A percentile compares a stretch with the other conserved stretches of the same genome.
phyloP scores from a whole-genome alignment of 768 basidiomycete species.

The Lyophyllum shimeji region DNA sequence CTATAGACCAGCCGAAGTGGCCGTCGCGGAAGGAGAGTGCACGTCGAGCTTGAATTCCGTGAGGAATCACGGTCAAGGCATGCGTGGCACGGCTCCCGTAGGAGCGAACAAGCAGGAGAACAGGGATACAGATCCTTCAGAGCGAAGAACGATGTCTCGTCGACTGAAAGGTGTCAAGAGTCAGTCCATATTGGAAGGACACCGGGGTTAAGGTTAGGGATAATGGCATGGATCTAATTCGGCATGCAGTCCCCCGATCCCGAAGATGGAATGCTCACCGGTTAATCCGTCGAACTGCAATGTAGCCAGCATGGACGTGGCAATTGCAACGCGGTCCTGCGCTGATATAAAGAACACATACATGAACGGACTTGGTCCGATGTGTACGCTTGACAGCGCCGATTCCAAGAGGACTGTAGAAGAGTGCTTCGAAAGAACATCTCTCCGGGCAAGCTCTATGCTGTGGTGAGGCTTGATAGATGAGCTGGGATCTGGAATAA shows the following conservation, averaged over 20 bases:
- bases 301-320: slow-evolving; percentile 30
- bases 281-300: slow-evolving; percentile 50
- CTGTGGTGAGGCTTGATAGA: slow-evolving; percentile 30
- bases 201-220: slow-evolving; percentile 23
- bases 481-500: slow-evolving; percentile 25
- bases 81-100: slow-evolving; percentile 34
- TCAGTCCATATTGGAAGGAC: not conserved
- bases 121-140: slow-evolving; percentile 54
- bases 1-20: slow-evolving; percentile 39
- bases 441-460: slow-evolving; percentile 57
- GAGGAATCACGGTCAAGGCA: slow-evolving; percentile 29
- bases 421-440: slow-evolving; percentile 38
- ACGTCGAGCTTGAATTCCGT: slow-evolving; percentile 14
- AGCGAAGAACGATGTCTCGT: slow-evolving; percentile 43
- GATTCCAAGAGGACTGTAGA: slow-evolving; percentile 44
- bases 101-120: slow-evolving; percentile 43
- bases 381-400: slow-evolving; percentile 49
- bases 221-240: not conserved
- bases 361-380: slow-evolving; percentile 43
- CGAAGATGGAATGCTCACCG: slow-evolving; percentile 38
- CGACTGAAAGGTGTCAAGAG: slow-evolving; percentile 29
- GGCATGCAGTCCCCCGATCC: not conserved
- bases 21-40: slow-evolving; percentile 39
- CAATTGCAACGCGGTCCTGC: slow-evolving; percentile 26
- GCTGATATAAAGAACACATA: slow-evolving; percentile 59